Base-by-base conservation (phyloP, 139 green algal species). In the Zygnema cylindricum region DNA sequence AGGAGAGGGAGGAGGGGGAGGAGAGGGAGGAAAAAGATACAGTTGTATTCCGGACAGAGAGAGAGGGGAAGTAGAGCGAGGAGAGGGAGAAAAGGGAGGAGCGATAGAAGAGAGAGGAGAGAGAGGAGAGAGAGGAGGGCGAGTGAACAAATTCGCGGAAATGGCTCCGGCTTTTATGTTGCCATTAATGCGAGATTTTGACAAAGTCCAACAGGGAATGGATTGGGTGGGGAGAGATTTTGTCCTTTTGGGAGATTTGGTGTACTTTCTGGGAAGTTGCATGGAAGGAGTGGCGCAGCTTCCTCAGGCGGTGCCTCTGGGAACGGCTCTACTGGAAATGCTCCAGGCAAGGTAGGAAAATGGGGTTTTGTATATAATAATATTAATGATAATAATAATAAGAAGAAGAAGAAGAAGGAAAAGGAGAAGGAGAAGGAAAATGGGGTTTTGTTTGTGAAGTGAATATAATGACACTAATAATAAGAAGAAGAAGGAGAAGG, bases 221-320 rank as follows among this genome's bases (percentile, higher is more conserved):
- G 95, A 98, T 91, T 86, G 97, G 77, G 93, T 98, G 71, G 92
- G 92, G 1, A 89, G 93, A 1, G 95, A 97, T 76, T 69, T 88
- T 73, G 73, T 95, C 55, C 42, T 98, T 69, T 93, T 98, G 55
- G 96, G 95, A 0, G 35, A 76, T 35, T 81, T 98, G 81, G 90
- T 98, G 22, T 69, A 84, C 11, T 94, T 93, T 1, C 89, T 95
- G 41, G 92, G 92, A 35, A 90, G 82, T 1, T 94, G 95, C 86
- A 63, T 95, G 25, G 85, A 94, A 55, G 82, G 69, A 49, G 0
- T 43, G 0, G 35, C 69, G 2, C 86, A 35, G 0, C 23, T n/a
- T 0, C 40, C 57, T 0, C 33, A 71, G 2, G 1, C 32, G 0
- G 30, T 77, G 30, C 89, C 90, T n/a, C 92, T 98, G 86, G 86